Base-by-base conservation (phyloP, 2,329 filamentous ascomycete genomes). In the Lasiodiplodia sp. region DNA sequence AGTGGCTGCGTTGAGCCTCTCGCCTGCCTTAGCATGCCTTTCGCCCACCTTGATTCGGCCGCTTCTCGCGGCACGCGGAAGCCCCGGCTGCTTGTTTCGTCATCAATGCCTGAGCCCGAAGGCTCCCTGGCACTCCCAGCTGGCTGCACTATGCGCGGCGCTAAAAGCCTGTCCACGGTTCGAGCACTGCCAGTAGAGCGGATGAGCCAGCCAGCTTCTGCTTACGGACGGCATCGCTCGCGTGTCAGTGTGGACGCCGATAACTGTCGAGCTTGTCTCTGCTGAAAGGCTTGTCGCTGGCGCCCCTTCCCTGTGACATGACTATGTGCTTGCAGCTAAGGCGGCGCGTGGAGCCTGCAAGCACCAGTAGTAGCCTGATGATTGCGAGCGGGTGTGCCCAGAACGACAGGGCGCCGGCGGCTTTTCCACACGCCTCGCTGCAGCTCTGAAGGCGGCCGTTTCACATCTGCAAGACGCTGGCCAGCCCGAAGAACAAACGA, bases 1-100 rank as follows among this genome's bases (percentile, higher is more conserved):
- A 28, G n/a, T 38, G 23, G 38, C 44, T 51, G 58, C 25, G 58
- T 63, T 64, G 60, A 64, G 60, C 47, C 28, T 64, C 60, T 64
- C 18, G 44, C 44, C 40, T 52, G 14, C 25, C 34, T n/a, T 64
- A 64, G 60, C 44, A 25, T 37, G 28, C 60, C 28, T 23, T 64
- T 23, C 28, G n/a, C 12, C 18, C 28, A 47, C n/a, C 31, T 21
- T 52, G 44, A 64, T 64, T 64, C 60, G 60, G 16, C 44, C 28
- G 47, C 31, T 21, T 52, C 18, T 8, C 6, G 28, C 60, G 60
- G 60, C 44, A 64, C 60, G 60, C 60, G 60, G 44, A 64, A 52
- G 44, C 18, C 47, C 60, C 47, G 60, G 44, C 60, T 51, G 60
- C 60, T 52, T 64, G 60, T 64, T 64, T 52, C 60, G 60, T 64